Base-by-base conservation (phyloP, 2,329 filamentous ascomycete species). In the Trichoderma afroharzianum region DNA sequence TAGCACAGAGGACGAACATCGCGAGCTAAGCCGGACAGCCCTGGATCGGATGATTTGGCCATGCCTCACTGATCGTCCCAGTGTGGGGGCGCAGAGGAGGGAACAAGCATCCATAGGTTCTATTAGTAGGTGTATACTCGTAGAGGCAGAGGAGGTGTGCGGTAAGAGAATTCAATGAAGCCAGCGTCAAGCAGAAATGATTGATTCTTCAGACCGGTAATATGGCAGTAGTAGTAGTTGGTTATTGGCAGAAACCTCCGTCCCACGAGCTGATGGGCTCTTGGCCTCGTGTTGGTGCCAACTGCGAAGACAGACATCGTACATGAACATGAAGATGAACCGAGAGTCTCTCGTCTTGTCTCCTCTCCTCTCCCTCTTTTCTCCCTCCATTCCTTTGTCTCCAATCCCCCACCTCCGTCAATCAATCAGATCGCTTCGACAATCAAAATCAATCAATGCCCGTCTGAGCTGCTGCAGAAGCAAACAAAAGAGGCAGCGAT, bases 1-100 rank as follows among this genome's bases (percentile, higher is more conserved):
- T 14, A 47, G n/a, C n/a, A n/a, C n/a, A n/a, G 24, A 43, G n/a
- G 53, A 53, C 26, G 15, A 50, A 39, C 36, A 63, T 63, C 61
- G 61, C 39, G 39, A 63, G 61, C 61, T 63, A 63, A 15, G 43
- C 50, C n/a, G 14, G 33, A 59, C 55, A 68, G 55, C 66, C 55
- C 53, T 68, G 55, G 66, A 61, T 68, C 66, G 66, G 55, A 68
- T 68, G 66, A 68, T 61, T 59, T 68, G 55, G 36, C 66, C 55
- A 59, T 59, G 64, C 36, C 66, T 61, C 55, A 50, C 66, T 68
- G 66, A 68, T 68, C 66, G 66, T 68, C 66, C 36, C 66, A 68
- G 66, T 50, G 66, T 68, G 66, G 66, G 66, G 66, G 66, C 26
- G 36, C 55, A 43, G 24, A 39, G 21, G 32, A 39, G 33, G 32